Percentiles rank a stretch among this genome's conserved stretches.
Evolutionary conservation across 2,329 filamentous ascomycete genomes (phyloP).

Genomic region (Clarireedia hainanense): DNA sequence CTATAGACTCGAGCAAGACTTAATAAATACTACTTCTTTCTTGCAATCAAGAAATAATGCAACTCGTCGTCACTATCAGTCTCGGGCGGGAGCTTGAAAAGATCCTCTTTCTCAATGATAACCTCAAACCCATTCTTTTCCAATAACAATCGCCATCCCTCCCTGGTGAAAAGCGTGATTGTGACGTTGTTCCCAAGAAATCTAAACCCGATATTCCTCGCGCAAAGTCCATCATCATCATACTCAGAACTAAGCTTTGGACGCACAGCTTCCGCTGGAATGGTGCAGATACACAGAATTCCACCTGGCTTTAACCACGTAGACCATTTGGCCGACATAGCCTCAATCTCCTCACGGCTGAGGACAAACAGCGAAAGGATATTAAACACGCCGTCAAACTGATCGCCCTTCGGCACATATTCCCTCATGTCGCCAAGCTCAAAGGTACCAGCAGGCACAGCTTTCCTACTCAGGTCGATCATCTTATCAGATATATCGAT

Average conservation of each 20-base stretch:
- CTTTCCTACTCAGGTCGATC: slow-evolving; percentile 1
- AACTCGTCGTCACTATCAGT: background rate
- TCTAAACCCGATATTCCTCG: slow-evolving; percentile 3
- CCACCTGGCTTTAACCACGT: slow-evolving; percentile 12
- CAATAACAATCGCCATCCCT: slow-evolving; percentile 5
- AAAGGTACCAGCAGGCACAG: slow-evolving; percentile 14
- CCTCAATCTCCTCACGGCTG: slow-evolving; percentile 7
- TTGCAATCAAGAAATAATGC: slow-evolving; percentile 2
- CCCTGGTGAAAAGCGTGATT: slow-evolving; percentile 1
- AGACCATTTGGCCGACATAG: slow-evolving; percentile 9
- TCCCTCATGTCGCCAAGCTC: slow-evolving; percentile 11
- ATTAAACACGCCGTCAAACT: slow-evolving; percentile 11
- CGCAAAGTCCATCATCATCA: slow-evolving; percentile 12
- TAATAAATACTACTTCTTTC: background rate
- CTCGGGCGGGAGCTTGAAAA: background rate
- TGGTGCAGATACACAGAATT: slow-evolving; percentile 12
- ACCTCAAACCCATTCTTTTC: slow-evolving; percentile 7
- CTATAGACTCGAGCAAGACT: background rate
- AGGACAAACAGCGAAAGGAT: slow-evolving; percentile 14
- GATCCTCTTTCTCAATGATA: background rate
- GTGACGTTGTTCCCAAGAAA: slow-evolving; percentile 13
- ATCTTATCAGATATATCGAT: slow-evolving; percentile 30
- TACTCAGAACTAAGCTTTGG: background rate
- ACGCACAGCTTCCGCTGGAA: slow-evolving; percentile 3
- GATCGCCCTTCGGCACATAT: slow-evolving; percentile 2